phyloP scores from a whole-genome alignment of 2,329 filamentous ascomycete species.

The Fusarium annulatum region DNA sequence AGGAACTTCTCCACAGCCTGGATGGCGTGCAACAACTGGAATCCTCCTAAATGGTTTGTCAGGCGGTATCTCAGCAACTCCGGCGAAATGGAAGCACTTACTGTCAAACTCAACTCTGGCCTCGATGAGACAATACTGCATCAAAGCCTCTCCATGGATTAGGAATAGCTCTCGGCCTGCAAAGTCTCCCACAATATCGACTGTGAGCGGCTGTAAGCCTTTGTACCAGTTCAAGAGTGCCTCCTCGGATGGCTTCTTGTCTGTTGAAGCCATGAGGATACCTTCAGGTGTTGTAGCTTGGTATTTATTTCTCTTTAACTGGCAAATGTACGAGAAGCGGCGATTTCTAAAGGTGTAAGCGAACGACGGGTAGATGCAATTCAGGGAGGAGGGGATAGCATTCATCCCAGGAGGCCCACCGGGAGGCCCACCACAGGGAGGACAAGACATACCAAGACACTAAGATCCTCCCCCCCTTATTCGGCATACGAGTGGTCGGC shows the following conservation, averaged over 20 bases:
- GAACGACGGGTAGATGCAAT: neutral
- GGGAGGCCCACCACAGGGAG: neutral
- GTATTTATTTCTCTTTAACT: fast-evolving
- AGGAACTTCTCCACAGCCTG: neutral
- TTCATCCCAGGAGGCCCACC: neutral
- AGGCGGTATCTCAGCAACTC: neutral
- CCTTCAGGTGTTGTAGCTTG: neutral
- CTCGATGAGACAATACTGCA: neutral
- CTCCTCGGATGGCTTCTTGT: neutral
- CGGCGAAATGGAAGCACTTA: neutral
- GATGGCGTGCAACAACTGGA: neutral
- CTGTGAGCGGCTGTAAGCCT: neutral
- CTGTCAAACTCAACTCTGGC: neutral
- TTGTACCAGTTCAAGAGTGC: neutral
- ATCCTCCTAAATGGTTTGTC: neutral
- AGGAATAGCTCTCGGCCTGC: neutral
- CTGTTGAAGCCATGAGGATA: neutral
- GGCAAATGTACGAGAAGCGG: neutral
- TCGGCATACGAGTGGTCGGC: neutral
- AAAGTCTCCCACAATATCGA: neutral
- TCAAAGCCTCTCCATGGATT: neutral
- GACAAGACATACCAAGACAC: neutral
- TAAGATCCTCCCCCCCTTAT: neutral
- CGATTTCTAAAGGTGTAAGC: neutral
- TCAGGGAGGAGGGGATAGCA: neutral